Evolutionary conservation across 352 stramenopile species (phyloP), one percentile per base, ranked within the genome.

Genomic region (Phytophthora uliginosa): DNA sequence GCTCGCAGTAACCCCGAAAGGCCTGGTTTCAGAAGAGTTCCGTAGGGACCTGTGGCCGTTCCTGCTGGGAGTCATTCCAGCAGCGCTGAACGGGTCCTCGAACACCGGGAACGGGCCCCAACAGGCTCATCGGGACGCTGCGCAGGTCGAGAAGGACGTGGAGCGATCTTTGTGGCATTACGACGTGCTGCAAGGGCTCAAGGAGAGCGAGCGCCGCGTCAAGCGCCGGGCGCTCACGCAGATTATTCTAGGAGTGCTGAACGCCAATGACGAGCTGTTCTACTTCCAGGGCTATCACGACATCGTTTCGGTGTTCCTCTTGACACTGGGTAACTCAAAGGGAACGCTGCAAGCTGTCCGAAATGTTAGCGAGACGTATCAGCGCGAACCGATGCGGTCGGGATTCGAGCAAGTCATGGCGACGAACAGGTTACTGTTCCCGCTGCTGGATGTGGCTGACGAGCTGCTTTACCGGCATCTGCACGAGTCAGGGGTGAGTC

Each of bases 251-350:
- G 65, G 64, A 10, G 81, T 91, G 48, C 69, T 95, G 28, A 51
- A 67, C 15, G 42, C 71, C 17, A 82, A 94, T 57, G 40, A 73
- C 8, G 77, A 89, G 22, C 60, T 95, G 47, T 89, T 92, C 59
- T 97, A 97, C 75, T 96, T 93, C 56, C 90, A 97, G 87, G 96
- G 96, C 33, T 99, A 97, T 76, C 95, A 99, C 76, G 96, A 99
- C 76, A 88, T 99, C 20, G 90, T 88, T 28, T 96, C 90, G 20
- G 86, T 97, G 24, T 94, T 96, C 55, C 66, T 94, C 33, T 64
- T 96, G 33, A 86, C 85, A n/a, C 55, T 96, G 20, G 94, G 92
- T 45, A 82, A 98, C 31, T 83, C 95, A 52, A 79, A 90, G 9
- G 65, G 59, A 28, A 79, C 74, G 12, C 81, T 93, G 50, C 76